Percentiles rank a stretch among this genome's conserved stretches.
phyloP scores from a whole-genome alignment of 495 filamentous ascomycete species.

The Aspergillus avenaceus region DNA sequence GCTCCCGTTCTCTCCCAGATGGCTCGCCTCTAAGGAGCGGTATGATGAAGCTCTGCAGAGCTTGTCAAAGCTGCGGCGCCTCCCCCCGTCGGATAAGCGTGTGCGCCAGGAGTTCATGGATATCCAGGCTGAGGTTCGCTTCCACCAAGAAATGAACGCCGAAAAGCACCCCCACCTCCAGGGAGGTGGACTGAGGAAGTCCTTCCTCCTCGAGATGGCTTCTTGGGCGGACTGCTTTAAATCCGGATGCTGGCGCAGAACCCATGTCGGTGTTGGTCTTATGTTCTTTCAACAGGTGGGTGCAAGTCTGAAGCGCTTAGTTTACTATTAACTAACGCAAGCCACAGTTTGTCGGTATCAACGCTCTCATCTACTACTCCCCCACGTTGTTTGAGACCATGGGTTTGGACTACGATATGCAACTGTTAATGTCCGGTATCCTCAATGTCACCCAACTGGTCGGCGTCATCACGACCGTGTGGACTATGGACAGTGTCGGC shows the following conservation, averaged over 20 bases:
- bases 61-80: constrained; percentile 40
- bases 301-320: constrained; percentile 10
- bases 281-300: constrained; percentile 54
- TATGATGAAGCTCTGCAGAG: constrained; percentile 45
- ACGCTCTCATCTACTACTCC: constrained; percentile 53
- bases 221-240: constrained; percentile 48
- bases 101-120: constrained; percentile 48
- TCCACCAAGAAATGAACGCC: constrained; percentile 43
- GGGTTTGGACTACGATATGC: constrained; percentile 52
- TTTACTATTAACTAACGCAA: constrained; percentile 9
- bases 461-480: constrained; percentile 43
- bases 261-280: constrained; percentile 48
- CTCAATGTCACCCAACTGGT: constrained; percentile 52
- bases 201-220: constrained; percentile 37
- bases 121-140: constrained; percentile 46
- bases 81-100: constrained; percentile 37
- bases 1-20: constrained; percentile 52
- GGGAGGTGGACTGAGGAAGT: constrained; percentile 22
- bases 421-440: constrained; percentile 56
- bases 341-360: constrained; percentile 45
- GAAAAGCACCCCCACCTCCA: constrained; percentile 45
- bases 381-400: constrained; percentile 56
- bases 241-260: constrained; percentile 50
- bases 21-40: constrained; percentile 46
- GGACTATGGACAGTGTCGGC: constrained; percentile 47